Conservation (phyloP, 1,284 basidiomycete genomes). For the Hymenochaete sp. region DNA sequence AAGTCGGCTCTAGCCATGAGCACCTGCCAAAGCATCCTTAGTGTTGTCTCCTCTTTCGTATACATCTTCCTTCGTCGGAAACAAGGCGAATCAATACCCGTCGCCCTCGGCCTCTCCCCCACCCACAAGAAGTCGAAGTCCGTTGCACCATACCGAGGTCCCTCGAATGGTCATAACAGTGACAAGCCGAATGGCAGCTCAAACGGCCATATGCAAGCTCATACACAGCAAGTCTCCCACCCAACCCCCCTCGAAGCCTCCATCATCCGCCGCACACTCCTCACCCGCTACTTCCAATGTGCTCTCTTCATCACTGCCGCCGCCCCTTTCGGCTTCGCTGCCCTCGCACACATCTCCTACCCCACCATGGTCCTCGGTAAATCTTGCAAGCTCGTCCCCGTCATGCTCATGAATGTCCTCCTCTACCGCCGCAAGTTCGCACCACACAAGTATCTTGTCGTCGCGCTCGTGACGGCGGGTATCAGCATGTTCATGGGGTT, state of each 20-base stretch:
- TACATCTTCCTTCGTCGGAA: slow-evolving; percentile 72
- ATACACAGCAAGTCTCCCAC: slow-evolving; percentile 22
- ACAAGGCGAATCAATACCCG: slow-evolving; percentile 39
- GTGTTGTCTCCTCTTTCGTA: slow-evolving; percentile 66
- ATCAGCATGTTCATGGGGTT: slow-evolving; percentile 96
- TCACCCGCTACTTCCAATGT: slow-evolving; percentile 74
- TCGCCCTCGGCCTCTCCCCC: slow-evolving; percentile 48
- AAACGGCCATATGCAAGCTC: slow-evolving; percentile 28
- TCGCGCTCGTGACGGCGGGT: slow-evolving; percentile 84
- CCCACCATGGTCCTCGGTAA: slow-evolving; percentile 98
- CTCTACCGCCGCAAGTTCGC: slow-evolving; percentile 87
- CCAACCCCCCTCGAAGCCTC: slow-evolving; percentile 20
- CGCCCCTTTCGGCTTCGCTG: slow-evolving; percentile 91
- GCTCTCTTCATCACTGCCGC: slow-evolving; percentile 85
- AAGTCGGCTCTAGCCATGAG: slow-evolving; percentile 83
- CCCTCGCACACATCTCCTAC: slow-evolving; percentile 93
- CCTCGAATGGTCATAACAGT: not conserved
- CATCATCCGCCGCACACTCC: slow-evolving; percentile 40
- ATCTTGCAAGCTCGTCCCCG: slow-evolving; percentile 96
- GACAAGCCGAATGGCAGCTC: slow-evolving; percentile 14
- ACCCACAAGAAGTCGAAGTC: slow-evolving; percentile 17
- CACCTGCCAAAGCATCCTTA: slow-evolving; percentile 78
- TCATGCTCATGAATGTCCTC: slow-evolving; percentile 91
- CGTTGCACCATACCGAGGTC: slow-evolving; percentile 8
- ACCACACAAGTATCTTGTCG: slow-evolving; percentile 90